Evolutionary conservation across 2,329 filamentous ascomycete species (phyloP).

Genomic region (Colletotrichum sp.): DNA sequence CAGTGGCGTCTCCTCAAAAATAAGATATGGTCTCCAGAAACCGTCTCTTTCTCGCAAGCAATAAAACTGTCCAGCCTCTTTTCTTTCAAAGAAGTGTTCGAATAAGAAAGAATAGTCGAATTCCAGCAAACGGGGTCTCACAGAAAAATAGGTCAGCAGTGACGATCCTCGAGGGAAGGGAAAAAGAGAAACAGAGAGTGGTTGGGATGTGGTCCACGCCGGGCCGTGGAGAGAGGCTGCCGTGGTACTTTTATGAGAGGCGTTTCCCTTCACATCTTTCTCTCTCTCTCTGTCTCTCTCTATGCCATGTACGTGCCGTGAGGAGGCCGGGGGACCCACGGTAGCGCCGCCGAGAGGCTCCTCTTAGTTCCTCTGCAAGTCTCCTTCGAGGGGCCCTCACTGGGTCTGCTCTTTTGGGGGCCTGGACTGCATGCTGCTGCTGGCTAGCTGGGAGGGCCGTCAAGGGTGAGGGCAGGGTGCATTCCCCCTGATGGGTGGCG

Average conservation of each 20-base stretch:
- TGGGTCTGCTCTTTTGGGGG: constrained; percentile 1
- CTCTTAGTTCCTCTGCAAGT: neutral
- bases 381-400: neutral
- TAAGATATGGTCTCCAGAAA: neutral
- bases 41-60: neutral
- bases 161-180: neutral
- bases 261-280: neutral
- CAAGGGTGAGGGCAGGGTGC: neutral
- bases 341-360: constrained; percentile 10
- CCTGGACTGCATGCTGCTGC: neutral
- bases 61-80: constrained; percentile 5
- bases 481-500: constrained; percentile 12
- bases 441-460: neutral
- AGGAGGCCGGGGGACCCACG: constrained; percentile 7
- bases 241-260: constrained; percentile 9
- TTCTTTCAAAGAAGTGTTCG: neutral
- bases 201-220: neutral
- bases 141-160: constrained; percentile 6
- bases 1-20: neutral
- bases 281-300: neutral
- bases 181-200: constrained; percentile 9
- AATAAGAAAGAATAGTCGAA: constrained; percentile 1
- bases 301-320: constrained; percentile 6
- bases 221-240: neutral
- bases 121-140: constrained; percentile 2